Percentiles rank a stretch among this genome's conserved stretches.
phyloP scores from a whole-genome alignment of 2,329 filamentous ascomycete genomes.

The Alternaria ethzedia region DNA sequence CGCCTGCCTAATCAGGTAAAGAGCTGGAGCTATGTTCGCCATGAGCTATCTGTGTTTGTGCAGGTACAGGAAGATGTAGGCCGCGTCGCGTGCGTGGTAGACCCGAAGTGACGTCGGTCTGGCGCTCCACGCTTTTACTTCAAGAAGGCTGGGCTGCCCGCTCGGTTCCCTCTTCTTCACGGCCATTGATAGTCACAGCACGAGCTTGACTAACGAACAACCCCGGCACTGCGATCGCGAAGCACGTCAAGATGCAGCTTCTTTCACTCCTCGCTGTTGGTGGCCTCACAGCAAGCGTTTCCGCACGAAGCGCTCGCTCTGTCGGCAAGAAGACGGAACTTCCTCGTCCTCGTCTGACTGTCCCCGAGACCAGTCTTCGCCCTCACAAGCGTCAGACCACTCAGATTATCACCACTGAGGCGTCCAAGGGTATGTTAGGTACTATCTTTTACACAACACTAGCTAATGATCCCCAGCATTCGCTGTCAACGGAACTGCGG shows the following conservation, averaged over 20 bases:
- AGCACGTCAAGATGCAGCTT: conserved; percentile 36
- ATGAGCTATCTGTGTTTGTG: conserved; percentile 17
- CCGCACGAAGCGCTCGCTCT: conserved; percentile 37
- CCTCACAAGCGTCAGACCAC: conserved; percentile 29
- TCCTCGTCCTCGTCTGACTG: conserved; percentile 32
- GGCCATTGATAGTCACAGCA: conserved; percentile 6
- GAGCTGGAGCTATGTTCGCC: conserved; percentile 3
- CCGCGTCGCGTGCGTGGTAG: conserved; percentile 9
- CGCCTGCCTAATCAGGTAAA: conserved; percentile 24
- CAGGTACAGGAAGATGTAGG: conserved; percentile 7
- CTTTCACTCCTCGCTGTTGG: conserved; percentile 39
- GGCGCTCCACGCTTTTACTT: background rate
- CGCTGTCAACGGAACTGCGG: conserved; percentile 46
- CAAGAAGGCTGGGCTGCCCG: conserved; percentile 4
- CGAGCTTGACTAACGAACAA: conserved; percentile 1
- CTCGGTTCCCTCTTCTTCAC: background rate
- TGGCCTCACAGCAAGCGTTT: conserved; percentile 34
- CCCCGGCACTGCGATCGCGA: background rate
- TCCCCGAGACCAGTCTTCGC: conserved; percentile 22
- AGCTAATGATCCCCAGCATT: conserved; percentile 36
- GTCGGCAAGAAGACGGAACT: conserved; percentile 40
- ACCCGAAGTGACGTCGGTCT: conserved; percentile 14
- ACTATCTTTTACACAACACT: no score
- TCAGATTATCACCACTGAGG: conserved; percentile 51
- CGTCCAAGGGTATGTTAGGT: conserved; percentile 31